A percentile compares a stretch with the other conserved stretches of the same genome.
Conservation (phyloP, 768 basidiomycete genomes). For the Clitopilus passeckerianus region DNA sequence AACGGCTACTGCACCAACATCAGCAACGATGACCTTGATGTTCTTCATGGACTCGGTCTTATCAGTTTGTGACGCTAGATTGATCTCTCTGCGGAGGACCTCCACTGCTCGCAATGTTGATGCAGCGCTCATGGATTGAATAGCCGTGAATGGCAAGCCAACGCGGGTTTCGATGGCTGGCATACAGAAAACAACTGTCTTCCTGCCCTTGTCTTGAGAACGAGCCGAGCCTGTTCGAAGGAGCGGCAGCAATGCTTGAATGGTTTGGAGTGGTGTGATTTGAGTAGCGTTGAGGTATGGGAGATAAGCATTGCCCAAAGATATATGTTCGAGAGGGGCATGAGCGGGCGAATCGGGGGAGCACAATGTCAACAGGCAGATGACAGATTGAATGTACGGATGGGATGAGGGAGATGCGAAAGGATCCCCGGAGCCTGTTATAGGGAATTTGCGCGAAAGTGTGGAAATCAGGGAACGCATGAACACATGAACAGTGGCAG, state of each 20-base stretch:
- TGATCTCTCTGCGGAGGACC: constrained; percentile 70
- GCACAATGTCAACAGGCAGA: constrained; percentile 67
- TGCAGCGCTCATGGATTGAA: constrained; percentile 73
- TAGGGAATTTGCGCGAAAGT: constrained; percentile 78
- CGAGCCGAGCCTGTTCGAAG: constrained; percentile 63
- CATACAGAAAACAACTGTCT: constrained; percentile 68
- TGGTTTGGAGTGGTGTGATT: constrained; percentile 68
- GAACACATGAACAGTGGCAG: constrained; percentile 68
- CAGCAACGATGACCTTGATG: constrained; percentile 65
- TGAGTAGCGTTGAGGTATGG: constrained; percentile 73
- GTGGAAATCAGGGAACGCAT: constrained; percentile 78
- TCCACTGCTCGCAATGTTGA: constrained; percentile 69
- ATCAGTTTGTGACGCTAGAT: constrained; percentile 48
- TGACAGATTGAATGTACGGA: constrained; percentile 71
- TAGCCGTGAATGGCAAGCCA: constrained; percentile 64
- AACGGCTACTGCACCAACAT: constrained; percentile 60
- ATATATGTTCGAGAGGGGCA: constrained; percentile 69
- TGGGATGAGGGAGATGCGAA: constrained; percentile 60
- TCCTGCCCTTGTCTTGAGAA: constrained; percentile 45
- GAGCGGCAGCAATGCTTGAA: constrained; percentile 74
- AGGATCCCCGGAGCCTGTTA: constrained; percentile 76
- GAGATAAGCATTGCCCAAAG: constrained; percentile 57
- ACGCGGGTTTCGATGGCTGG: constrained; percentile 70
- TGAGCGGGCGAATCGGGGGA: constrained; percentile 31
- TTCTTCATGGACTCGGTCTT: constrained; percentile 56